Conservation (phyloP, 1,139 yeast genomes). For the Yamadazyma atlantica region DNA sequence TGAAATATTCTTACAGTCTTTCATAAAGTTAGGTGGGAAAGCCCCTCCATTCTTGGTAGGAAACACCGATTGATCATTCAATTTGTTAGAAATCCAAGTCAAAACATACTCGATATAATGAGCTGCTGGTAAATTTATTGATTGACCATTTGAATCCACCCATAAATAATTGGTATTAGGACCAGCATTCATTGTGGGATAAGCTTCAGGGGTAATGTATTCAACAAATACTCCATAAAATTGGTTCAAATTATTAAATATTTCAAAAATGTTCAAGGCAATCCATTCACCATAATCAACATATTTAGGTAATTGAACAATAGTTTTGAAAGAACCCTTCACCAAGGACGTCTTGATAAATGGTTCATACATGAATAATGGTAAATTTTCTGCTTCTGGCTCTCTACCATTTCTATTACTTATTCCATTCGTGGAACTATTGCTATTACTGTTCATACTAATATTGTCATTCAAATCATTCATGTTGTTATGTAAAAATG, state of each 20-base stretch:
- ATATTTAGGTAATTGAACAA: slow-evolving; percentile 91
- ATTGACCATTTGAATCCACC: slow-evolving; percentile 77
- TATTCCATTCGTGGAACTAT: background rate
- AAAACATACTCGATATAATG: slow-evolving; percentile 91
- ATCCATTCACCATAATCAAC: slow-evolving; percentile 96
- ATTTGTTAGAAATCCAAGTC: slow-evolving; percentile 84
- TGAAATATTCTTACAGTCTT: slow-evolving; percentile 82
- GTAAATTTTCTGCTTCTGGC: slow-evolving; percentile 26
- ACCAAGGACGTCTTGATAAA: slow-evolving; percentile 92
- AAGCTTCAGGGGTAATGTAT: slow-evolving; percentile 83
- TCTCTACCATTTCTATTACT: slow-evolving; percentile 1
- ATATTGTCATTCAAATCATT: background rate
- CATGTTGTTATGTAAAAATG: slow-evolving; percentile 1
- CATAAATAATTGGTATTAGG: slow-evolving; percentile 88
- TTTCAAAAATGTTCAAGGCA: slow-evolving; percentile 88
- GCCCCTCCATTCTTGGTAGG: slow-evolving; percentile 95
- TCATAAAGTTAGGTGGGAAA: slow-evolving; percentile 81
- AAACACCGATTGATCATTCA: slow-evolving; percentile 84
- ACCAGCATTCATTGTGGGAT: slow-evolving; percentile 96
- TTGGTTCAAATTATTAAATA: slow-evolving; percentile 80
- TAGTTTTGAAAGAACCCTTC: slow-evolving; percentile 95
- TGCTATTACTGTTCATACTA: slow-evolving; percentile 1
- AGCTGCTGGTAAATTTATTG: slow-evolving; percentile 85
- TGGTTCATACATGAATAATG: slow-evolving; percentile 85
- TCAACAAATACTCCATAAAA: slow-evolving; percentile 88